A percentile compares a stretch with the other conserved stretches of the same genome.
phyloP scores from a whole-genome alignment of 2,329 filamentous ascomycete genomes.

The Hansfordia pulvinata region DNA sequence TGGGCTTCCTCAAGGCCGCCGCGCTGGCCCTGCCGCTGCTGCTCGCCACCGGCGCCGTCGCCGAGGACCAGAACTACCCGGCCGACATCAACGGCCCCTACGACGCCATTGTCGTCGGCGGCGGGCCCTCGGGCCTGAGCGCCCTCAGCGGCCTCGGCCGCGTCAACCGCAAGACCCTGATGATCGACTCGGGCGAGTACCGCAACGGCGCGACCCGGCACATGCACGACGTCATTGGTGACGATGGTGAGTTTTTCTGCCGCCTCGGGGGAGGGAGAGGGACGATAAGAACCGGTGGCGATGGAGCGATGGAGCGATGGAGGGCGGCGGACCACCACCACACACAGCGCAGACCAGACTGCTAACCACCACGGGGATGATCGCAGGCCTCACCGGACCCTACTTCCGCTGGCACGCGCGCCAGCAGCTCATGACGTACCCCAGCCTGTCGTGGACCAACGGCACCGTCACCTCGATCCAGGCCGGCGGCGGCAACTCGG shows the following conservation, averaged over 20 bases:
- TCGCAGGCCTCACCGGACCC: constrained; percentile 34
- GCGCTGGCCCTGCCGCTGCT: constrained; percentile 7
- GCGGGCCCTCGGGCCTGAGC: constrained; percentile 40
- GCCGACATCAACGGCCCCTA: constrained; percentile 23
- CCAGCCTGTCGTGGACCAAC: constrained; percentile 33
- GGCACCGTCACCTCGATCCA: constrained; percentile 33
- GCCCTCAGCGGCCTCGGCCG: constrained; percentile 43
- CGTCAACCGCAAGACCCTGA: constrained; percentile 36
- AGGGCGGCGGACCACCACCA: too few relatives aligned
- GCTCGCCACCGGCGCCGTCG: constrained; percentile 5
- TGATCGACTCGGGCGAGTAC: constrained; percentile 46
- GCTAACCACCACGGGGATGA: constrained; percentile 2
- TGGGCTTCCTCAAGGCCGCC: too few relatives aligned
- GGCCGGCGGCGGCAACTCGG: constrained; percentile 6
- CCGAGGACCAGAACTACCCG: constrained; percentile 3
- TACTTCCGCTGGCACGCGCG: constrained; percentile 41
- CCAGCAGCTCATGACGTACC: constrained; percentile 34
- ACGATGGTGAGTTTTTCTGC: constrained; percentile 30
- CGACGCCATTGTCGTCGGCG: constrained; percentile 43
- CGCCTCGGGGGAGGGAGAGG: too few relatives aligned
- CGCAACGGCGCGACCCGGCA: constrained; percentile 41
- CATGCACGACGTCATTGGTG: constrained; percentile 48
- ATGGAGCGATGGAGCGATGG: too few relatives aligned
- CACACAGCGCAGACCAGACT: not conserved
- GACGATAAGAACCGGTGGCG: too few relatives aligned